Percentiles rank a stretch among this genome's conserved stretches.
Conservation (phyloP, 305 asterid genomes). For the Ruellia speciosa region DNA sequence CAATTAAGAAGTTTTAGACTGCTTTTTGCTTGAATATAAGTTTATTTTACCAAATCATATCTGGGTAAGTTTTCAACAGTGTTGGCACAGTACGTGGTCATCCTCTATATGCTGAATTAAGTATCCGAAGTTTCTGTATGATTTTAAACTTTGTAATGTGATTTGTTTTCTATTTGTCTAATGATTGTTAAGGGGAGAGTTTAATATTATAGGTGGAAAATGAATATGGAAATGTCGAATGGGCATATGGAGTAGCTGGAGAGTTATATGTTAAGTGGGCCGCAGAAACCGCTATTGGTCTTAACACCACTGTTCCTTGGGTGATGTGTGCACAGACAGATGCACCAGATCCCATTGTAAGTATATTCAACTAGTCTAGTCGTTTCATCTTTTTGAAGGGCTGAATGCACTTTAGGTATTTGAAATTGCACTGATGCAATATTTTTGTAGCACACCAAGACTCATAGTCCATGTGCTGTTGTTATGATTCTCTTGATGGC, state of each 20-base stretch:
- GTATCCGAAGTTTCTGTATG: too few species aligned
- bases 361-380: slow-evolving; percentile 15
- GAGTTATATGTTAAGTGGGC: slow-evolving; percentile 66
- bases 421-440: background rate
- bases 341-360: slow-evolving; percentile 77
- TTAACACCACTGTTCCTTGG: slow-evolving; percentile 76
- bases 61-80: too few species aligned
- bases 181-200: slow-evolving; percentile 4
- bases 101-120: too few species aligned
- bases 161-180: slow-evolving; percentile 6
- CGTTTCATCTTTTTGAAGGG: background rate
- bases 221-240: slow-evolving; percentile 74
- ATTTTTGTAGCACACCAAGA: background rate
- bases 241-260: slow-evolving; percentile 61
- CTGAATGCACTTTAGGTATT: background rate
- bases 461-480: background rate
- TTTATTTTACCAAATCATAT: background rate
- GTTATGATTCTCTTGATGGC: background rate
- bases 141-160: background rate
- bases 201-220: slow-evolving; percentile 54
- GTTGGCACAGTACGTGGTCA: too few species aligned
- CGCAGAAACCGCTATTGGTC: slow-evolving; percentile 65
- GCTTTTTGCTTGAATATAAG: background rate
- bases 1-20: background rate
- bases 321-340: slow-evolving; percentile 70